Conservation (phyloP, 2,329 filamentous ascomycete species). For the Xylariaceae sp. region DNA sequence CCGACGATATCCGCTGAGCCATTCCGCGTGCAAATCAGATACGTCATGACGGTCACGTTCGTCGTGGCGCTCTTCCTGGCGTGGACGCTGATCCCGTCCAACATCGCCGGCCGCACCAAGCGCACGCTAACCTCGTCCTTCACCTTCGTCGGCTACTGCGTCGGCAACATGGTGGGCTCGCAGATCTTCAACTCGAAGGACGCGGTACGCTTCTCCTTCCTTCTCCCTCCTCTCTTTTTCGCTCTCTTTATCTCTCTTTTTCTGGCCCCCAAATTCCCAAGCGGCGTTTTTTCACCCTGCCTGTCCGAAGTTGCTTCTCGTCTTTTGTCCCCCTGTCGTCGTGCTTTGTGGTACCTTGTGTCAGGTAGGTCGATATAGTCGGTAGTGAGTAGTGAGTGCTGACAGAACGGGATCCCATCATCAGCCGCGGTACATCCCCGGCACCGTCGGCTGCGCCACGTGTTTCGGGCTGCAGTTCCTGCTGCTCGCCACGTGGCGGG, state of each 20-base stretch:
- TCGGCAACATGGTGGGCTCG: slow-evolving; percentile 39
- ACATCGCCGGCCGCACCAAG: slow-evolving; percentile 39
- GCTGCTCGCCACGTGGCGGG: slow-evolving; percentile 31
- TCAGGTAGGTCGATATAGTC: too few relatives aligned
- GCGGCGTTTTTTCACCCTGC: too few relatives aligned
- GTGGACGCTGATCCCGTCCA: slow-evolving; percentile 33
- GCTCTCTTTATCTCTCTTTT: too few relatives aligned
- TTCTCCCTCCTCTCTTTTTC: neutral
- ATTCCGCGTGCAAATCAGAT: slow-evolving; percentile 9
- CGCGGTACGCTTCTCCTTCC: slow-evolving; percentile 20
- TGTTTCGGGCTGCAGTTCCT: slow-evolving; percentile 31
- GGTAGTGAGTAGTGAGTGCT: too few relatives aligned
- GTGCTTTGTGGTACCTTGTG: too few relatives aligned
- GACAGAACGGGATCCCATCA: too few relatives aligned
- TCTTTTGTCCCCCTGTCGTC: too few relatives aligned
- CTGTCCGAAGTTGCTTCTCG: too few relatives aligned
- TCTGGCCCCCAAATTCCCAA: too few relatives aligned
- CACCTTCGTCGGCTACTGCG: slow-evolving; percentile 38
- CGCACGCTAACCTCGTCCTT: slow-evolving; percentile 36
- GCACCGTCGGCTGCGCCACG: slow-evolving; percentile 30
- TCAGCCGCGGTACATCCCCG: slow-evolving; percentile 34
- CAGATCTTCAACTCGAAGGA: slow-evolving; percentile 37
- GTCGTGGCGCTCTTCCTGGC: slow-evolving; percentile 26
- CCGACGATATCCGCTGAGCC: neutral
- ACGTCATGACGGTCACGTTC: slow-evolving; percentile 28